Percentiles rank a stretch among this genome's conserved stretches.
Evolutionary conservation across 176 grass and related monocot species (phyloP).

Genomic region (Ananas comosus): DNA sequence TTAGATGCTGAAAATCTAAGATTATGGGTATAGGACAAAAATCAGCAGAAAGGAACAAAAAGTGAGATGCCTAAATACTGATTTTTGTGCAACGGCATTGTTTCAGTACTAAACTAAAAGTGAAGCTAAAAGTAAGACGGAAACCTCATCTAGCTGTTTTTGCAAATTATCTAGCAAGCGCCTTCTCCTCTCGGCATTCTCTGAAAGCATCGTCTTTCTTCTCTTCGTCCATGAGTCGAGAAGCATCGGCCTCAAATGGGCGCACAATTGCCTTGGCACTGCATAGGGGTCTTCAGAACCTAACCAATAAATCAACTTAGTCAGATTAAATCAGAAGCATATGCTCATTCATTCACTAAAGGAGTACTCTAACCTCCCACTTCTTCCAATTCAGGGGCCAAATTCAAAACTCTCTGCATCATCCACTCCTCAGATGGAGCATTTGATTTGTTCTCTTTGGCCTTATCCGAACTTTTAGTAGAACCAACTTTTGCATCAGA

Average conservation of each 20-base stretch:
- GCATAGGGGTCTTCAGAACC: constrained; percentile 43
- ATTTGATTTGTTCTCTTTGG: constrained; percentile 52
- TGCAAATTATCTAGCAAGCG: constrained; percentile 76
- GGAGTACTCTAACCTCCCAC: constrained; percentile 54
- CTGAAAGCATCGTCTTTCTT: constrained; percentile 72
- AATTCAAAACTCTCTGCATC: constrained; percentile 58
- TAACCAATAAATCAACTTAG: constrained; percentile 33
- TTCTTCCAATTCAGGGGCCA: constrained; percentile 74
- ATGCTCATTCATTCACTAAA: not conserved
- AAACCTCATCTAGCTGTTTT: constrained; percentile 91
- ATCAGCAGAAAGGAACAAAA: not conserved
- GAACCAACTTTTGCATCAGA: constrained; percentile 34
- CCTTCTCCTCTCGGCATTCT: constrained; percentile 82
- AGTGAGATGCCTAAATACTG: not conserved
- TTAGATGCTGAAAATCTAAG: not conserved
- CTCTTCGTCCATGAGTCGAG: constrained; percentile 72
- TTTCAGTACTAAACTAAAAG: not conserved
- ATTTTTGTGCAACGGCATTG: not conserved
- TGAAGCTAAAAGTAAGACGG: not conserved
- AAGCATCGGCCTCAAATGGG: constrained; percentile 88
- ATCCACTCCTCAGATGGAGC: constrained; percentile 78
- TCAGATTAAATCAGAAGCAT: constrained; percentile 8
- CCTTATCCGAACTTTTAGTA: constrained; percentile 70
- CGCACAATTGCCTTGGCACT: constrained; percentile 51
- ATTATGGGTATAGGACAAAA: constrained; percentile 7